Conservation (phyloP, 768 basidiomycete species). For the Naganishia randhawae region DNA sequence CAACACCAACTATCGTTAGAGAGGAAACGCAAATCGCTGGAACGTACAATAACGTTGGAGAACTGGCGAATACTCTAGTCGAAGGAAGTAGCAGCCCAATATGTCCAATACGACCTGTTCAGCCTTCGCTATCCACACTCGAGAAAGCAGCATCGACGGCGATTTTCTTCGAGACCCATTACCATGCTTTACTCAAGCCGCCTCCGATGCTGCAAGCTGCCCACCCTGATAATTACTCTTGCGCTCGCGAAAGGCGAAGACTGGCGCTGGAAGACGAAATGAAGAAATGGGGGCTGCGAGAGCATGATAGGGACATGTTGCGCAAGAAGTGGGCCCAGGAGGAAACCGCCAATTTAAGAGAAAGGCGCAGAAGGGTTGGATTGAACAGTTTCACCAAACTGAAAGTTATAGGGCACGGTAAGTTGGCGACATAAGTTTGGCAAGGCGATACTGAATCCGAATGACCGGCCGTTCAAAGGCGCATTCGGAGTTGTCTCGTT, state of each 20-base stretch:
- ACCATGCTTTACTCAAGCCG: constrained; percentile 47
- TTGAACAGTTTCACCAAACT: constrained; percentile 80
- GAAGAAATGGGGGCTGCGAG: constrained; percentile 57
- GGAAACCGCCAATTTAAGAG: constrained; percentile 85
- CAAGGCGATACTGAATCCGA: constrained; percentile 29
- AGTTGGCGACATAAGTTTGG: constrained; percentile 36
- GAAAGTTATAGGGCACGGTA: constrained; percentile 92
- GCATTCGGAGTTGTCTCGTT: constrained; percentile 95
- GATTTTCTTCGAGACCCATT: constrained; percentile 68
- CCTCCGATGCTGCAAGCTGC: constrained; percentile 63
- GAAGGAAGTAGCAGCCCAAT: background rate
- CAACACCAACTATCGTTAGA: constrained; percentile 2
- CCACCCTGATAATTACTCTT: constrained; percentile 75
- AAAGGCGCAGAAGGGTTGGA: constrained; percentile 74
- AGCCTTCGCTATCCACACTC: constrained; percentile 81
- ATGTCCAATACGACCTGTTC: constrained; percentile 54
- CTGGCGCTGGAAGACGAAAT: constrained; percentile 85
- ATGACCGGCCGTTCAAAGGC: constrained; percentile 54
- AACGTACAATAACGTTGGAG: background rate
- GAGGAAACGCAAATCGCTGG: background rate
- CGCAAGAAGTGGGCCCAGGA: constrained; percentile 76
- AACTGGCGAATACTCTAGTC: background rate
- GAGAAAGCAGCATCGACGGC: constrained; percentile 89
- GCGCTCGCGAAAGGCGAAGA: constrained; percentile 78
- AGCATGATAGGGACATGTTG: constrained; percentile 67